Conservation (phyloP, 345 rosid species). For the Salix dunnii region DNA sequence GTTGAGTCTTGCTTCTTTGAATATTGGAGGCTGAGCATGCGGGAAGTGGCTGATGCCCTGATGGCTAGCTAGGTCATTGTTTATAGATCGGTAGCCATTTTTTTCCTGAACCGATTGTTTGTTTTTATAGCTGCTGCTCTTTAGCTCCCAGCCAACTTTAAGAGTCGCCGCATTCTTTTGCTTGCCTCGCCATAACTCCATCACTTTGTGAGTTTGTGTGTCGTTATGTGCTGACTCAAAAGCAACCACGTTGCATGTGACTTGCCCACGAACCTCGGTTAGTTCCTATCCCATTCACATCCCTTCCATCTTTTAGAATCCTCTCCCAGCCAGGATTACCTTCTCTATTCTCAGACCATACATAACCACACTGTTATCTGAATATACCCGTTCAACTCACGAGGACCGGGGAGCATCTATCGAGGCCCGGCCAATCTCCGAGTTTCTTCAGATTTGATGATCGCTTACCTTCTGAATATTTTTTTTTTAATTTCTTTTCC, state of each 20-base stretch:
- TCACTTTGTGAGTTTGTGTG: neutral
- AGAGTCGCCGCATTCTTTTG: conserved; percentile 18
- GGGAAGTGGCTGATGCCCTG: neutral
- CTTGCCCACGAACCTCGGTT: neutral
- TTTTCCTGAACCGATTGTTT: no score
- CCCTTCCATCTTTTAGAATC: neutral
- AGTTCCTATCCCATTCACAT: neutral
- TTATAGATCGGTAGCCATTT: neutral
- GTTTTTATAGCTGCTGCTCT: neutral
- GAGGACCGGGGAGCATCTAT: neutral
- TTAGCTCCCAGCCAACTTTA: neutral
- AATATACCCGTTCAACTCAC: neutral
- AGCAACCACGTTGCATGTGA: conserved; percentile 3
- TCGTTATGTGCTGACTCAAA: conserved; percentile 2
- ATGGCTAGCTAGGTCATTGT: neutral
- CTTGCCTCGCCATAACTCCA: neutral
- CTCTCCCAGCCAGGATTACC: neutral
- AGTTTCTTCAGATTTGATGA: neutral
- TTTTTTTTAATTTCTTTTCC: no score
- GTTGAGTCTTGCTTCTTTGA: conserved; percentile 3
- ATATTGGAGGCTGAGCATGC: neutral
- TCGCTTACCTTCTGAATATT: no score
- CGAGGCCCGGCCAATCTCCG: neutral
- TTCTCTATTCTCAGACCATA: neutral
- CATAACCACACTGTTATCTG: neutral